Base-by-base conservation (phyloP, 116 monocot genomes). In the Posidonia oceanica region DNA sequence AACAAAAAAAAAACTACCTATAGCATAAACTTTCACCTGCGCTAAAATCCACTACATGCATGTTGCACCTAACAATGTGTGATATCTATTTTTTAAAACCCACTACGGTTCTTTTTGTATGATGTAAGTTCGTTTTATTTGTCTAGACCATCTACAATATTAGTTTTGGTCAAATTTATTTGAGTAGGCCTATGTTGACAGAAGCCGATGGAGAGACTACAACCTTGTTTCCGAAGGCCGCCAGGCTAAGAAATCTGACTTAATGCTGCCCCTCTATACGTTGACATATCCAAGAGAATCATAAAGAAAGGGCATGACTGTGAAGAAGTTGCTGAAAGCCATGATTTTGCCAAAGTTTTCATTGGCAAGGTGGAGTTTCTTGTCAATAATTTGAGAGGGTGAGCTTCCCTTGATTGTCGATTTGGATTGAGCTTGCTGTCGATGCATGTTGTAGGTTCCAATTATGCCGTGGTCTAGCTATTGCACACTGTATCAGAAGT, bases 271-370 rank as follows among this genome's bases (percentile, higher is more conserved):
- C 91, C 94, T 16, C 67, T 99, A 37, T 99, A 94, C 74, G 91
- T 99, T 15, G 94, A 94, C 73, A 91, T 99, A 39, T 84, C 86
- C 38, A 88, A 91, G 52, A 86, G 73, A 75, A 78, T 94, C 36
- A 91, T 99, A 70, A 99, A 86, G 82, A 99, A 99, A 79, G 91
- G 99, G 5, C 93, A 91, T 78, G 99, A 99, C 64, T 86, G 86
- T 59, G 99, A 99, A 64, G 90, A 93, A 76, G 99, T 99, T 39
- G 83, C 91, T 2, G 93, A 94, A 75, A 89, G 89, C 0, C 86
- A 86, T 59, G 99, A 93, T 20, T 91, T 94, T 71, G 82, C 86
- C 6, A 99, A 99, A 86, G 94, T 99, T 12, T 94, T 93, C 67
- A 99, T 91, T 74, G 99, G 91, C 38, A 99, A 99, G 85, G 91